Conservation (phyloP, 83 land plant species). For the Thuja plicata region DNA sequence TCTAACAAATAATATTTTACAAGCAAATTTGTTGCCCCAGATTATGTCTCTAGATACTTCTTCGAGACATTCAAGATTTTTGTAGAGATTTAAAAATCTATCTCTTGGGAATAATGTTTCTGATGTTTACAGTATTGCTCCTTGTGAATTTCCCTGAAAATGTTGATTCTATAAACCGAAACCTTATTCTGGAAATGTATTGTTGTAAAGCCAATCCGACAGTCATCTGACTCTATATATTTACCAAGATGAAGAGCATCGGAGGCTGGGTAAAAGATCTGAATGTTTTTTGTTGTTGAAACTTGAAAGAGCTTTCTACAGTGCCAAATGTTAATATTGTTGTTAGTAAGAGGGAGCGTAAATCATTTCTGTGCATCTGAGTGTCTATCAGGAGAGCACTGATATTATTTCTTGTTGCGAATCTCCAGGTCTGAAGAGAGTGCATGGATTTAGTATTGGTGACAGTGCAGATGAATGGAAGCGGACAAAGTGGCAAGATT, state of each 20-base stretch:
- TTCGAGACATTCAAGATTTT: not conserved
- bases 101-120: not conserved
- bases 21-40: not conserved
- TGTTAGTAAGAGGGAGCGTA: not conserved
- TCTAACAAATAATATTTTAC: not conserved
- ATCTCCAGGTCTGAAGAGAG: slow-evolving; percentile 77
- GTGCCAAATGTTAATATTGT: not conserved
- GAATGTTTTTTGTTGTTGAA: not conserved
- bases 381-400: not conserved
- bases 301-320: not conserved
- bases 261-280: not conserved
- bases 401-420: not conserved
- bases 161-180: not conserved
- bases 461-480: slow-evolving; percentile 76
- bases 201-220: not conserved
- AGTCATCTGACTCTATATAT: not conserved
- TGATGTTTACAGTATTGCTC: not conserved
- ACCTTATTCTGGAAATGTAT: not conserved
- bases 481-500: slow-evolving; percentile 79
- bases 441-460: slow-evolving; percentile 93
- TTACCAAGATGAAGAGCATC: not conserved
- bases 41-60: not conserved
- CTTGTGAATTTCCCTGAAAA: not conserved
- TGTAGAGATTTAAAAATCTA: not conserved
- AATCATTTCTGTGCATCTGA: not conserved